Conservation (phyloP, 768 basidiomycete species). For the Hemileccinum rubropunctum region DNA sequence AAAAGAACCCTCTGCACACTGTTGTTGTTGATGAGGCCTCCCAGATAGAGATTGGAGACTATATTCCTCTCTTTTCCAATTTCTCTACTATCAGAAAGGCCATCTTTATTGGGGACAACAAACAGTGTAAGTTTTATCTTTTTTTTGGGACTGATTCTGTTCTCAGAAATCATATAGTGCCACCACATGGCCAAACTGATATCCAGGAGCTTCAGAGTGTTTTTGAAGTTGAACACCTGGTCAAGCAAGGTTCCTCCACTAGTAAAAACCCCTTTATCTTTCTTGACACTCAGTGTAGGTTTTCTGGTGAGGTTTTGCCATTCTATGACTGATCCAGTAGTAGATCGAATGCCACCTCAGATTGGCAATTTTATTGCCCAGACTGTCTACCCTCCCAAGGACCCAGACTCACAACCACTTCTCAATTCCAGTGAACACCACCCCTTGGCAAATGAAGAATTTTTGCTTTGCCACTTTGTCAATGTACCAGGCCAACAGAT, state of each 20-base stretch:
- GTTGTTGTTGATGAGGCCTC: constrained; percentile 66
- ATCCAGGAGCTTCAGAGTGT: constrained; percentile 65
- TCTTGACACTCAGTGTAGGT: constrained; percentile 73
- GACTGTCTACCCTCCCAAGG: constrained; percentile 55
- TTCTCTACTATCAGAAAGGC: constrained; percentile 44
- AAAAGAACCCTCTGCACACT: constrained; percentile 39
- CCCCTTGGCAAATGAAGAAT: constrained; percentile 37
- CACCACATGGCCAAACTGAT: constrained; percentile 76
- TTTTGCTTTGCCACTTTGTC: constrained; percentile 62
- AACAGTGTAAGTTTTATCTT: constrained; percentile 48
- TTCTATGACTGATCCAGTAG: constrained; percentile 4
- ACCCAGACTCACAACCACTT: constrained; percentile 20
- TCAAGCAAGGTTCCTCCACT: constrained; percentile 14
- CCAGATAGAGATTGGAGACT: constrained; percentile 58
- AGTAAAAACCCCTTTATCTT: constrained; percentile 42
- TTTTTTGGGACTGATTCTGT: constrained; percentile 32
- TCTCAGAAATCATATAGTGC: constrained; percentile 48
- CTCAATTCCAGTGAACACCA: constrained; percentile 56
- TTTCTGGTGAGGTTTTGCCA: neutral
- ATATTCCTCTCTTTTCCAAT: constrained; percentile 40
- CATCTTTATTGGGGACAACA: constrained; percentile 65
- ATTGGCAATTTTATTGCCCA: constrained; percentile 73
- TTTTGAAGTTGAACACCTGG: constrained; percentile 71
- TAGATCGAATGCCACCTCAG: constrained; percentile 83
- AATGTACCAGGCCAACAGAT: constrained; percentile 47